Evolutionary conservation across 345 rosid genomes (phyloP).

Genomic region (Syzygium grande): DNA sequence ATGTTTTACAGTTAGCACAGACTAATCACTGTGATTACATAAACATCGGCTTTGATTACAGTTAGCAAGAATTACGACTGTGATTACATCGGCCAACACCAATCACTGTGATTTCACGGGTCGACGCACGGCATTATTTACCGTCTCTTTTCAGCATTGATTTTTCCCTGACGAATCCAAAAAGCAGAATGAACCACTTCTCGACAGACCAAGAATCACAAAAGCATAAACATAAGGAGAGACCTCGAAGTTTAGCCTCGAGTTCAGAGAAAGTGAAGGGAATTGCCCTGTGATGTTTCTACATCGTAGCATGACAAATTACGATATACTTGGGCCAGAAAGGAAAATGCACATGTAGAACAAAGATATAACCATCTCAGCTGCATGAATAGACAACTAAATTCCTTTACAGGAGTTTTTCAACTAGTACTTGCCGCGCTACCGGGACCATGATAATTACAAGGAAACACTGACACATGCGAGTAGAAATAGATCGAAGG

Average conservation of each 20-base stretch:
- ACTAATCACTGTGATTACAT: not conserved
- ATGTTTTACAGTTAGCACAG: too few species aligned
- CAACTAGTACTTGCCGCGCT: not conserved
- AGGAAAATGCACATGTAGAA: not conserved
- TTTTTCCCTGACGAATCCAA: not conserved
- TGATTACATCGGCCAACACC: not conserved
- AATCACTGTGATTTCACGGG: not conserved
- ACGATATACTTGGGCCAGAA: not conserved
- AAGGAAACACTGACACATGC: not conserved
- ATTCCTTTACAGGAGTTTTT: not conserved
- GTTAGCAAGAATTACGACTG: not conserved
- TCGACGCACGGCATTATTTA: not conserved
- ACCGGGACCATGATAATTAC: not conserved
- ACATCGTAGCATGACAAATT: not conserved
- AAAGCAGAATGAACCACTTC: not conserved
- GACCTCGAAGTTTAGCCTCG: not conserved
- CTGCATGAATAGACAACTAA: not conserved
- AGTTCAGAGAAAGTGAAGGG: not conserved
- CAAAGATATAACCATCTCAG: not conserved
- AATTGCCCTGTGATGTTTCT: not conserved
- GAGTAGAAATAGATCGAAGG: not conserved
- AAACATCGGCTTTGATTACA: too few species aligned
- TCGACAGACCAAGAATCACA: not conserved
- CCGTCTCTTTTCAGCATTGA: not conserved
- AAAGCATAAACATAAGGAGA: not conserved